These are phyloP conservation scores for Solanum etuberosum DNA, from an alignment of 257 asterid species.

Conservation along the genomic window DNA sequence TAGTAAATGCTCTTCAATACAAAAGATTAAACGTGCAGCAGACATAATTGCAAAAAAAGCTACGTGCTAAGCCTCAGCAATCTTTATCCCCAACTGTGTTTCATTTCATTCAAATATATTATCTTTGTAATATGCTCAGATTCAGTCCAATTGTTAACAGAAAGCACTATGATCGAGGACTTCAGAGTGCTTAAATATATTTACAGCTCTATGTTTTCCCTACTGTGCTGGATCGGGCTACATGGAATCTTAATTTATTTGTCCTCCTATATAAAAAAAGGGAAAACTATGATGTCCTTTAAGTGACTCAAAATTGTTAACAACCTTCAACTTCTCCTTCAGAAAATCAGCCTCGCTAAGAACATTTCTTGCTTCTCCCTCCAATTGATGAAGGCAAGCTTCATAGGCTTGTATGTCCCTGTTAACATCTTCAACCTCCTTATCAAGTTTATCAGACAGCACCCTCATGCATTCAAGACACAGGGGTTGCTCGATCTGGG, in stretches of 20 bases:
- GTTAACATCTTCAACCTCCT: conserved; percentile 91
- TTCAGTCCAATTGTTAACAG: not conserved
- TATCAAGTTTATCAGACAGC: conserved; percentile 90
- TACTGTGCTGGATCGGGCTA: not conserved
- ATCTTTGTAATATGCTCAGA: not conserved
- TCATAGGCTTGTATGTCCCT: conserved; percentile 79
- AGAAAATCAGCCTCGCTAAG: conserved; percentile 85
- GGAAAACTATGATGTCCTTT: not conserved
- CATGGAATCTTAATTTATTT: not conserved
- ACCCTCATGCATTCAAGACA: conserved; percentile 97
- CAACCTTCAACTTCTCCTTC: conserved; percentile 86
- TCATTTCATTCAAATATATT: not conserved
- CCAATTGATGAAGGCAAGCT: conserved; percentile 83
- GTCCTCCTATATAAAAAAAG: not conserved
- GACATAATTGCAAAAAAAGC: not conserved
- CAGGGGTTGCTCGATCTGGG: conserved; percentile 91
- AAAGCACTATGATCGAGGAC: not conserved
- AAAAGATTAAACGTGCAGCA: not conserved
- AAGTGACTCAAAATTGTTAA: not conserved
- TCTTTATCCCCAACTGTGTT: not conserved
- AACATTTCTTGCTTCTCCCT: conserved; percentile 77
- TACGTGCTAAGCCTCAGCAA: not conserved
- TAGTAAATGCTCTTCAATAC: not conserved
- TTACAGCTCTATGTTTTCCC: not conserved
- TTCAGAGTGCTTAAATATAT: not conserved